Conservation (phyloP, 2,329 filamentous ascomycete species). For the Magnaporthiopsis incrustans region DNA sequence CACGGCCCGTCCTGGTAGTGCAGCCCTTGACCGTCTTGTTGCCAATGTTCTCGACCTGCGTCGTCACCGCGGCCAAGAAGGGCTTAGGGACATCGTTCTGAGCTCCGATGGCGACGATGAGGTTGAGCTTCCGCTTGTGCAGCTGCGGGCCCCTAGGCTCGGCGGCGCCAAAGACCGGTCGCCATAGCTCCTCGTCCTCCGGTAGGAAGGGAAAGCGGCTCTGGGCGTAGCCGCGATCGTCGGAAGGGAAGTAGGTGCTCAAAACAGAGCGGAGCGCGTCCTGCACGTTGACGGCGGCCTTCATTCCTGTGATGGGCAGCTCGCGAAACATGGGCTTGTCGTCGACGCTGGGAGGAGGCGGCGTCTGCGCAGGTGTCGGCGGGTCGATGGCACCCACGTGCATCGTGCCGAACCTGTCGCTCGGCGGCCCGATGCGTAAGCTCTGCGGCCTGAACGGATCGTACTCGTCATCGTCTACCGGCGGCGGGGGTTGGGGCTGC, state of each 20-base stretch:
- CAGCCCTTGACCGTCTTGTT: constrained; percentile 34
- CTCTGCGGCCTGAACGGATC: constrained; percentile 34
- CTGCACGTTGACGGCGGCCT: constrained; percentile 46
- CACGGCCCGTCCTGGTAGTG: constrained; percentile 41
- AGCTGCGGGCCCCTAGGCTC: constrained; percentile 13
- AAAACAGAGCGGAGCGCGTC: constrained; percentile 49
- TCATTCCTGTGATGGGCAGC: constrained; percentile 30
- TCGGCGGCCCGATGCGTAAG: not conserved
- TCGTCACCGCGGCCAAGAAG: constrained; percentile 38
- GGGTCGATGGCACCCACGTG: constrained; percentile 9
- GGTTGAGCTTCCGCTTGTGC: constrained; percentile 35
- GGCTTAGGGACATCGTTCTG: constrained; percentile 45
- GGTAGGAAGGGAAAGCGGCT: constrained; percentile 39
- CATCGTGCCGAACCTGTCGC: constrained; percentile 7
- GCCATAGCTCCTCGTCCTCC: constrained; percentile 44
- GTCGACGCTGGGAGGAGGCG: constrained; percentile 24
- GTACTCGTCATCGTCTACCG: constrained; percentile 30
- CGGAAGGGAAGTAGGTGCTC: constrained; percentile 39
- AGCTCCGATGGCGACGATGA: constrained; percentile 52
- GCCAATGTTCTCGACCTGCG: constrained; percentile 47
- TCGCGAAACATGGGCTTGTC: constrained; percentile 35
- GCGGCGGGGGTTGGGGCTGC: not conserved
- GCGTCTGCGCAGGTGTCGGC: constrained; percentile 16
- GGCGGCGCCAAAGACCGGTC: constrained; percentile 38
- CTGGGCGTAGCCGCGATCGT: constrained; percentile 37